Evolutionary conservation across 2,329 filamentous ascomycete species (phyloP).

Genomic region (Scleromitrula shiraiana): DNA sequence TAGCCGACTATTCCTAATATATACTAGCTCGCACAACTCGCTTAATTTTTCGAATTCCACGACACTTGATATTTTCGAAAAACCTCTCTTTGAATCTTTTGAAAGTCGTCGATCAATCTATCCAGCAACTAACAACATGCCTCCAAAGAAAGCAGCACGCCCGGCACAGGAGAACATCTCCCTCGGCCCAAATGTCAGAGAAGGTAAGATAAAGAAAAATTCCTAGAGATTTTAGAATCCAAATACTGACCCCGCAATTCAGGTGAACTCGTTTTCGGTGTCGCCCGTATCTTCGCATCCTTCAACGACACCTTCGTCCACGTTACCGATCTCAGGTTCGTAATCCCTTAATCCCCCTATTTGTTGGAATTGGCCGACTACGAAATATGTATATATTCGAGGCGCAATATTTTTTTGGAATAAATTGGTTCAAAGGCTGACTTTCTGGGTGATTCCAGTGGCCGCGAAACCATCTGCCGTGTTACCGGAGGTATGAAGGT

Average conservation of each 20-base stretch:
- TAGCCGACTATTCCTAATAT: slow-evolving; percentile 19
- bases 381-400: slow-evolving; percentile 7
- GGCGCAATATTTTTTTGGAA: slow-evolving; percentile 1
- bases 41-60: slow-evolving; percentile 7
- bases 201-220: slow-evolving; percentile 53
- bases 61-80: not conserved
- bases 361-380: slow-evolving; percentile 13
- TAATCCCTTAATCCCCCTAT: slow-evolving; percentile 26
- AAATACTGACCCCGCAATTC: slow-evolving; percentile 1
- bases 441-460: slow-evolving; percentile 68
- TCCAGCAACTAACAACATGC: slow-evolving; percentile 69
- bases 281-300: slow-evolving; percentile 72
- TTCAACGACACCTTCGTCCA: slow-evolving; percentile 74
- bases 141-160: slow-evolving; percentile 84
- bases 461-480: slow-evolving; percentile 99
- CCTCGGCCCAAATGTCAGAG: slow-evolving; percentile 91
- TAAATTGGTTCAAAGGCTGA: slow-evolving; percentile 47
- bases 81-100: slow-evolving; percentile 6
- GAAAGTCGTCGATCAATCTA: slow-evolving; percentile 14
- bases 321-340: slow-evolving; percentile 95
- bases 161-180: slow-evolving; percentile 95
- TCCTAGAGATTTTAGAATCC: not conserved
- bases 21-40: slow-evolving; percentile 18
- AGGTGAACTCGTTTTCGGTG: slow-evolving; percentile 73
- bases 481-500: slow-evolving; percentile 99